Percentiles rank a stretch among this genome's conserved stretches.
These are phyloP conservation scores for Chaetomium globosum DNA, from an alignment of 2,329 filamentous ascomycete species.

Conservation along the genomic window DNA sequence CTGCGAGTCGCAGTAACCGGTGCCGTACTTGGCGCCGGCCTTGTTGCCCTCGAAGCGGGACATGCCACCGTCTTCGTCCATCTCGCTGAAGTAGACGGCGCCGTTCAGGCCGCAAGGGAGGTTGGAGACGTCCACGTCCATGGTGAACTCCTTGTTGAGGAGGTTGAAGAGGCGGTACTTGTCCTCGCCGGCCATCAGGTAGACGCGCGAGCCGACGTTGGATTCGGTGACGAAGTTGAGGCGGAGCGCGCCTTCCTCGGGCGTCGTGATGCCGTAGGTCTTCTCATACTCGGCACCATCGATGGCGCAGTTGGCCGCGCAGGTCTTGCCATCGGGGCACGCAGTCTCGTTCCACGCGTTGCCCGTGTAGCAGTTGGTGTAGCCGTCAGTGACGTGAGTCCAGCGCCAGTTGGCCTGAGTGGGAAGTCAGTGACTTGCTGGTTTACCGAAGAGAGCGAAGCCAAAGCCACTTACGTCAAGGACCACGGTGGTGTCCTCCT, in stretches of 20 bases:
- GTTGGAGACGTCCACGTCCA: constrained; percentile 65
- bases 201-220: constrained; percentile 54
- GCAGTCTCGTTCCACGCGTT: constrained; percentile 42
- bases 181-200: constrained; percentile 57
- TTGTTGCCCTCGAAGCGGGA: constrained; percentile 51
- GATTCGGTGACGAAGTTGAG: constrained; percentile 54
- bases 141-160: constrained; percentile 63
- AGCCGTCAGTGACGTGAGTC: constrained; percentile 48
- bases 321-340: constrained; percentile 48
- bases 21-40: constrained; percentile 58
- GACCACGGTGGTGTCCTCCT: constrained; percentile 50
- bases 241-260: constrained; percentile 48
- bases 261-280: constrained; percentile 53
- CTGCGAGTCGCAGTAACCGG: constrained; percentile 59
- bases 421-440: neutral
- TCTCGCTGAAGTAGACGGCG: constrained; percentile 60
- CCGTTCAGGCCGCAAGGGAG: constrained; percentile 67
- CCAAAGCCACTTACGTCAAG: constrained; percentile 44
- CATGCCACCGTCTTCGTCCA: constrained; percentile 59
- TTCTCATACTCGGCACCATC: constrained; percentile 51
- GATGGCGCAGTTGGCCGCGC: constrained; percentile 50
- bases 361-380: constrained; percentile 53
- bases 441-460: neutral
- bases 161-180: constrained; percentile 63
- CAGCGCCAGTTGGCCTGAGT: constrained; percentile 53